Evolutionary conservation across 495 filamentous ascomycete genomes (phyloP).

Genomic region (Haplographium delicatum): DNA sequence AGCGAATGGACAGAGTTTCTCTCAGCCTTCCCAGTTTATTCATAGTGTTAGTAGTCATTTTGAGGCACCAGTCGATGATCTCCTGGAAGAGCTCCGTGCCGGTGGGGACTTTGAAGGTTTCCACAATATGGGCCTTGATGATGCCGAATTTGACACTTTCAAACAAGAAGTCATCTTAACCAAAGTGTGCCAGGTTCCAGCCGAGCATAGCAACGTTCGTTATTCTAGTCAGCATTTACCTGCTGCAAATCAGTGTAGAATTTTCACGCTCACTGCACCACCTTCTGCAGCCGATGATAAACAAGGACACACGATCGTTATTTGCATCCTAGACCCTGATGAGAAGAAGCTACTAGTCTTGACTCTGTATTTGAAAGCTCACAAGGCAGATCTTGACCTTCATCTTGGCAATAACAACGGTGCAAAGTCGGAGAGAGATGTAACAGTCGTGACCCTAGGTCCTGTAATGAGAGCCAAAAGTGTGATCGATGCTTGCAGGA

Average conservation of each 20-base stretch:
- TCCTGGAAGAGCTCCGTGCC: slow-evolving; percentile 62
- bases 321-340: slow-evolving; percentile 64
- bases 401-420: slow-evolving; percentile 8
- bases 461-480: slow-evolving; percentile 47
- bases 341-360: slow-evolving; percentile 63
- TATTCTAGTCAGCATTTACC: slow-evolving; percentile 45
- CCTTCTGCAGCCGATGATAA: slow-evolving; percentile 45
- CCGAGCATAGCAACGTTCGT: slow-evolving; percentile 55
- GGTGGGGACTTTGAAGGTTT: slow-evolving; percentile 61
- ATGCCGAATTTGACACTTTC: slow-evolving; percentile 61
- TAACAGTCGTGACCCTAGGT: slow-evolving; percentile 31
- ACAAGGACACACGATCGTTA: slow-evolving; percentile 47
- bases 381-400: slow-evolving; percentile 17
- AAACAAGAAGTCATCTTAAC: slow-evolving; percentile 68
- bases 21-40: slow-evolving; percentile 27
- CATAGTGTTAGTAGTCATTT: slow-evolving; percentile 44
- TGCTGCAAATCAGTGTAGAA: slow-evolving; percentile 46
- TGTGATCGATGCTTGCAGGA: slow-evolving; percentile 68
- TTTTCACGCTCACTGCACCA: slow-evolving; percentile 60
- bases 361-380: slow-evolving; percentile 47
- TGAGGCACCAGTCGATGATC: slow-evolving; percentile 63
- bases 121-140: slow-evolving; percentile 64
- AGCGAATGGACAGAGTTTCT: slow-evolving; percentile 18
- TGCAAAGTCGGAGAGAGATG: slow-evolving; percentile 23
- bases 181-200: slow-evolving; percentile 65